phyloP scores from a whole-genome alignment of 331 rosid genomes.

The Malus hybrid region DNA sequence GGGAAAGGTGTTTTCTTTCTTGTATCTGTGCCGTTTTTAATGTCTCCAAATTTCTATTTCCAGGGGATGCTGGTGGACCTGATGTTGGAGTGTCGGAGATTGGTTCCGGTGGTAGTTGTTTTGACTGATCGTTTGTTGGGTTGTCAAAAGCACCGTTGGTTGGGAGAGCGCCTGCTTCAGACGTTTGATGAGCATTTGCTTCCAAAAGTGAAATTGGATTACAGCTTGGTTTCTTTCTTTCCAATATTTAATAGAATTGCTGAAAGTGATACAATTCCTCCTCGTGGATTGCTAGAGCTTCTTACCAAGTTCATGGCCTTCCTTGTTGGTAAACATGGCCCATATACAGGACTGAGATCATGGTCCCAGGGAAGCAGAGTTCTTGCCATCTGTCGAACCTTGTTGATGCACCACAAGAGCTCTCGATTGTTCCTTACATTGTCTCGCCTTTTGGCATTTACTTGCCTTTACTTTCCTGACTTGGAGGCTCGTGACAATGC shows the following conservation, averaged over 20 bases:
- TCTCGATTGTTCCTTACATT: conserved; percentile 79
- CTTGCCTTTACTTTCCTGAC: conserved; percentile 85
- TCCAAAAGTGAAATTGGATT: conserved; percentile 69
- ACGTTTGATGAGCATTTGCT: conserved; percentile 78
- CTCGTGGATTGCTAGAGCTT: conserved; percentile 60
- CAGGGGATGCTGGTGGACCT: conserved; percentile 77
- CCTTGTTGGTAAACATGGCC: conserved; percentile 86
- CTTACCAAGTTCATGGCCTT: conserved; percentile 72
- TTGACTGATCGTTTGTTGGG: conserved; percentile 71
- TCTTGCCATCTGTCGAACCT: conserved; percentile 83
- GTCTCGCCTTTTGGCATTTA: conserved; percentile 73
- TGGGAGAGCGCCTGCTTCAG: conserved; percentile 90
- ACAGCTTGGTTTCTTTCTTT: conserved; percentile 66
- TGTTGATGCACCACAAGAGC: conserved; percentile 80
- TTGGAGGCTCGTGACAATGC: conserved; percentile 94
- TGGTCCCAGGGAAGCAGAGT: conserved; percentile 95
- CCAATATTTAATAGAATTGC: conserved; percentile 81
- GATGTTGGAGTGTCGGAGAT: conserved; percentile 59
- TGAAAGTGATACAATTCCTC: conserved; percentile 74
- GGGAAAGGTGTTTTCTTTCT: background rate
- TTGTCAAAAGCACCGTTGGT: conserved; percentile 75
- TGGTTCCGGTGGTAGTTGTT: conserved; percentile 81
- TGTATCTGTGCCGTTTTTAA: background rate
- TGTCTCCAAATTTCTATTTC: conserved; percentile 9
- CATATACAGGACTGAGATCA: conserved; percentile 62